phyloP scores from a whole-genome alignment of 306 rosid genomes.

The Cyamopsis tetragonoloba region DNA sequence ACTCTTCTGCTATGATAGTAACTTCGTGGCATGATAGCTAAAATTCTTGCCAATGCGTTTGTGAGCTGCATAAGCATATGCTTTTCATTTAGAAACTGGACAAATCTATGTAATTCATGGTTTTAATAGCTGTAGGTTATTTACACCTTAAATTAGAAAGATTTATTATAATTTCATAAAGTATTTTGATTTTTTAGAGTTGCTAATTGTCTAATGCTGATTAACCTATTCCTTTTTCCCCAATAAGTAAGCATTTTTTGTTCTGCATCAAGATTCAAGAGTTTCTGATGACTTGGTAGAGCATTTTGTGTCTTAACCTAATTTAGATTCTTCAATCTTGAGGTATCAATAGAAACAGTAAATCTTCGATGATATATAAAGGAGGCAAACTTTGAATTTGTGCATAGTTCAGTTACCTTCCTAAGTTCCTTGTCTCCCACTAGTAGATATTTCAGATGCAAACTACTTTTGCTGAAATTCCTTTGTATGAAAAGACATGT shows the following conservation, averaged over 20 bases:
- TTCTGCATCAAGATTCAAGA: not conserved
- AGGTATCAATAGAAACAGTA: slow-evolving; percentile 4
- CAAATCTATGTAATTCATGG: not conserved
- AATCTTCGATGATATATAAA: not conserved
- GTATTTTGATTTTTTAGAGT: not conserved
- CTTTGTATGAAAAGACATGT: not conserved
- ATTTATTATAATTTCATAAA: not conserved
- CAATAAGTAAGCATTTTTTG: no score
- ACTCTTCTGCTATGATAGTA: not conserved
- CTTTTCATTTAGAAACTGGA: not conserved
- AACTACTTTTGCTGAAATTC: slow-evolving; percentile 3
- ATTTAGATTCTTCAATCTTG: not conserved
- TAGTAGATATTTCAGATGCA: slow-evolving; percentile 10
- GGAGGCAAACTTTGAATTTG: slow-evolving; percentile 8
- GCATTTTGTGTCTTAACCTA: not conserved
- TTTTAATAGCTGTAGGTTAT: not conserved
- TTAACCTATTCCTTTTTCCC: not conserved
- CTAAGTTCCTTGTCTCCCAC: slow-evolving; percentile 10
- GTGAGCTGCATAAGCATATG: slow-evolving; percentile 14
- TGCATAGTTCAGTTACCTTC: slow-evolving; percentile 2
- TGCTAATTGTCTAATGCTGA: not conserved
- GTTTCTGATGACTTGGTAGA: not conserved
- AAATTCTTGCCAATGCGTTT: not conserved
- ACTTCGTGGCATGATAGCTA: not conserved
- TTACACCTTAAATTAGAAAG: not conserved